Evolutionary conservation across 2,329 filamentous ascomycete genomes (phyloP).

Genomic region (Paraconiothyrium brasiliense): DNA sequence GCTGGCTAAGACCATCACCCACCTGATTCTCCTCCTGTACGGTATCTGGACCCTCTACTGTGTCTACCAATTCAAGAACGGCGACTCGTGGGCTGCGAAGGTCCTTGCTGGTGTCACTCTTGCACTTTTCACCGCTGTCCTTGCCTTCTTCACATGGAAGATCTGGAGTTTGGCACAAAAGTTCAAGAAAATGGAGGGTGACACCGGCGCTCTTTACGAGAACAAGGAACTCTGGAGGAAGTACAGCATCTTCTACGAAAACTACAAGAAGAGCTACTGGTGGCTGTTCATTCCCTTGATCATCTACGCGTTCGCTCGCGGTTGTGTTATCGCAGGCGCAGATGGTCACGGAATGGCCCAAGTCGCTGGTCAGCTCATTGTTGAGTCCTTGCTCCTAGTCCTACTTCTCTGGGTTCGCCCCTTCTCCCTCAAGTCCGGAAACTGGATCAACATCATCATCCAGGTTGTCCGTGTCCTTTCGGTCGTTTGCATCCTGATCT

Average conservation of each 20-base stretch:
- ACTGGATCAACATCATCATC: constrained; percentile 93
- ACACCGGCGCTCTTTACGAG: constrained; percentile 78
- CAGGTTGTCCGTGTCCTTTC: constrained; percentile 89
- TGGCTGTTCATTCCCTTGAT: constrained; percentile 94
- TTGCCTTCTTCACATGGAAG: constrained; percentile 84
- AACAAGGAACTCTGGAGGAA: constrained; percentile 92
- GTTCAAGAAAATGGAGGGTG: constrained; percentile 79
- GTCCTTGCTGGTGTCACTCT: constrained; percentile 83
- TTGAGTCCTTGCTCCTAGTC: constrained; percentile 81
- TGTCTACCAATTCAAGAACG: constrained; percentile 91
- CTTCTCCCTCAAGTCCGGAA: constrained; percentile 85
- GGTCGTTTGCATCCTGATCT: constrained; percentile 87
- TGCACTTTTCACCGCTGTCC: constrained; percentile 77
- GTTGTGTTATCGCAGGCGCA: constrained; percentile 82
- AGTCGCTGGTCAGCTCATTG: constrained; percentile 78
- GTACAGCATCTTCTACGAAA: constrained; percentile 97
- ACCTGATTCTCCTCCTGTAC: constrained; percentile 89
- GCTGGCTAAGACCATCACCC: constrained; percentile 87
- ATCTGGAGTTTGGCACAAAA: constrained; percentile 80
- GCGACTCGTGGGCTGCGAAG: constrained; percentile 95
- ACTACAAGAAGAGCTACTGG: constrained; percentile 94
- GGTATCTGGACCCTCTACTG: constrained; percentile 96
- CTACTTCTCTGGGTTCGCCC: constrained; percentile 86
- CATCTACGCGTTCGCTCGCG: constrained; percentile 89
- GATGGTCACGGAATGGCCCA: constrained; percentile 88